Evolutionary conservation across 2,329 filamentous ascomycete species (phyloP), one percentile per base, ranked within the genome.

Genomic region (Alternaria arbusti): DNA sequence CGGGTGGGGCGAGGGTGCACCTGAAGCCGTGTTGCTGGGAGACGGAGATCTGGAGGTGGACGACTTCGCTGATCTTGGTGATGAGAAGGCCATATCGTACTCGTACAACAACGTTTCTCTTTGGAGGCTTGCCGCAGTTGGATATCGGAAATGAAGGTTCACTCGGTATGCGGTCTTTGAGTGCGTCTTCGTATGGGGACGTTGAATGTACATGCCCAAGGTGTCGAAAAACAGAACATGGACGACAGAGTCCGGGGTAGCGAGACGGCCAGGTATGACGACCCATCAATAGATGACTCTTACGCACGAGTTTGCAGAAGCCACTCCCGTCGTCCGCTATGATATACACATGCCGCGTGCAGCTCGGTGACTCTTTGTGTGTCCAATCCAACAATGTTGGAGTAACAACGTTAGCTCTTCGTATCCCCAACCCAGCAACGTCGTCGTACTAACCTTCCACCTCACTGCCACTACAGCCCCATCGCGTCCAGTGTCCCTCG

Each of bases 1-100:
- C 32, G 15, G 15, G 3, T 8, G n/a, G 15, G 15, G 8, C 1
- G 2, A 3, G 5, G 15, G 15, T 40, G 0, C 15, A 1, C 15
- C 32, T 40, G 15, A 17, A 40, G 32, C 15, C 1, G 32, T 5
- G 9, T 10, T 17, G 32, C 8, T 17, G 2, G 1, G 15, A 40
- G 2, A 10, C 10, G 15, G 32, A 3, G 10, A 17, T 4, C 9
- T 17, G 1, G 15, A 9, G 5, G 15, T 40, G 32, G 3, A 40
- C 8, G 32, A 2, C 0, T 10, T 40, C 32, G 1, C n/a, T n/a
- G 32, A 40, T n/a, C 7, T 40, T 1, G 8, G 32, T 2, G 32
- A 9, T 1, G 8, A n/a, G 15, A 9, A n/a, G 32, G 15, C 10
- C 10, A 11, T 11, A 9, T 28, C 11, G 4, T 28, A 11, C 26